Conservation (phyloP, 2,329 filamentous ascomycete genomes). For the Acephala macrosclerotiorum region DNA sequence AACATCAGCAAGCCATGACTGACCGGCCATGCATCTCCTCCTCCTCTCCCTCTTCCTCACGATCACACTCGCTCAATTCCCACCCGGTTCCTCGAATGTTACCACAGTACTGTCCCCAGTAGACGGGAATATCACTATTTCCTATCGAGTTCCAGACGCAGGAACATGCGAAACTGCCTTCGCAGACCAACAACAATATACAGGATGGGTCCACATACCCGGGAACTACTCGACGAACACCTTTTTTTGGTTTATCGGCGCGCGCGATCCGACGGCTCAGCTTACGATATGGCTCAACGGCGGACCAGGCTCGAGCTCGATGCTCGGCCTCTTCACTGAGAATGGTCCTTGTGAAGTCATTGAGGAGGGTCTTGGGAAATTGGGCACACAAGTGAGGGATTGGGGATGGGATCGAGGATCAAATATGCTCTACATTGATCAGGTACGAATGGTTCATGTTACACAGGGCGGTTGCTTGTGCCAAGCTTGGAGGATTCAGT, state of each 20-base stretch:
- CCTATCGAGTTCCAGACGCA: slow-evolving; percentile 67
- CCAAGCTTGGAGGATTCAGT: neutral
- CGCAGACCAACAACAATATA: slow-evolving; percentile 70
- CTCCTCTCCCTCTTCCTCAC: slow-evolving; percentile 33
- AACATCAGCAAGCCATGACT: slow-evolving; percentile 37
- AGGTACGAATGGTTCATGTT: slow-evolving; percentile 47
- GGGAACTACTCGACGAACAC: slow-evolving; percentile 58
- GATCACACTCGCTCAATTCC: slow-evolving; percentile 45
- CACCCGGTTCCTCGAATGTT: slow-evolving; percentile 49
- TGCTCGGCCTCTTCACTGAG: slow-evolving; percentile 70
- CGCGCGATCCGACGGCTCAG: slow-evolving; percentile 54
- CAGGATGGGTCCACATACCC: slow-evolving; percentile 72
- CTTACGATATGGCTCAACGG: slow-evolving; percentile 73
- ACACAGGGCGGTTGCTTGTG: neutral
- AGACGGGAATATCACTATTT: slow-evolving; percentile 68
- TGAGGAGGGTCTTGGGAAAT: slow-evolving; percentile 54
- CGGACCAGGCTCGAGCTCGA: slow-evolving; percentile 69
- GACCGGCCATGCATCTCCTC: slow-evolving; percentile 39
- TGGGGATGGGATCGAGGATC: slow-evolving; percentile 72
- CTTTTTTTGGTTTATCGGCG: slow-evolving; percentile 57
- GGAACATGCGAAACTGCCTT: slow-evolving; percentile 73
- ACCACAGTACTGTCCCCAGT: slow-evolving; percentile 68
- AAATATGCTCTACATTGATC: slow-evolving; percentile 62
- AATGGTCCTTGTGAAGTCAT: slow-evolving; percentile 62
- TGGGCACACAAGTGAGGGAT: slow-evolving; percentile 63